Conservation (phyloP, 257 asterid genomes). For the Solanum verrucosum region DNA sequence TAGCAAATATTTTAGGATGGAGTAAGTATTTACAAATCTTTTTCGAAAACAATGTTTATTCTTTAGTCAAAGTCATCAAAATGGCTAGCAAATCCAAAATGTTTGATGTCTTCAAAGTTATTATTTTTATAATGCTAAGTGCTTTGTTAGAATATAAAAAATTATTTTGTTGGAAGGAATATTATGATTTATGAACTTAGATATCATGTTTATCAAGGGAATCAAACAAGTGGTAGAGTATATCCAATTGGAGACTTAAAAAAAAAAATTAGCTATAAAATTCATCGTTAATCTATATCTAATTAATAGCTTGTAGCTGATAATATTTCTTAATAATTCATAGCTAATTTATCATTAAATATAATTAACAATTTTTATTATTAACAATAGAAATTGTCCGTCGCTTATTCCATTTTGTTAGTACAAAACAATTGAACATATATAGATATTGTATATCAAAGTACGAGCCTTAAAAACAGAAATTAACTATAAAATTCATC, state of each 20-base stretch:
- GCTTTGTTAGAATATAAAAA: neutral
- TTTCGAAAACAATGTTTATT: neutral
- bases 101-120: neutral
- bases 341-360: neutral
- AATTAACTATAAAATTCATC: neutral
- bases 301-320: neutral
- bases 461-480: neutral
- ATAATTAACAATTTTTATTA: no score
- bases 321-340: neutral
- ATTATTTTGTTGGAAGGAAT: neutral
- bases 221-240: neutral
- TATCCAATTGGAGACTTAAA: neutral
- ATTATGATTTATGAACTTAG: neutral
- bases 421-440: no score
- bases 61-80: neutral
- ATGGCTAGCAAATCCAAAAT: neutral
- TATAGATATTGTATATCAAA: neutral
- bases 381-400: neutral
- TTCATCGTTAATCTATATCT: no score
- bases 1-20: neutral
- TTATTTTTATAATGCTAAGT: neutral
- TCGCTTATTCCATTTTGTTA: no score
- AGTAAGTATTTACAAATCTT: neutral
- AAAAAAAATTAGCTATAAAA: no score
- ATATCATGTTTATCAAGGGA: neutral